These are phyloP conservation scores for Bifiguratus adelaidae DNA, from an alignment of 192 early-diverging fungal species.

Conservation along the genomic window DNA sequence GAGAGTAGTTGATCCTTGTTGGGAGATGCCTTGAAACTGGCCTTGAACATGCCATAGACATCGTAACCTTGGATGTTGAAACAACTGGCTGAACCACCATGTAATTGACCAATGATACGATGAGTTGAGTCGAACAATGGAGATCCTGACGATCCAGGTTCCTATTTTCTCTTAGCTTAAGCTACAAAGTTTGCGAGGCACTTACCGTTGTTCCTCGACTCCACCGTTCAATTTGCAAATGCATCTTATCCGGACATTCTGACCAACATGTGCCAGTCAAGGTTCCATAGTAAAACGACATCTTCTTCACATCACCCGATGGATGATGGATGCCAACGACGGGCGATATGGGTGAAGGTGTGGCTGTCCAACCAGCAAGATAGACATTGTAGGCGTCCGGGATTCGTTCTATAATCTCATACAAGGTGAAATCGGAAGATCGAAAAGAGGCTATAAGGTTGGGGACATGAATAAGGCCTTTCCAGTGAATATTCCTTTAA, in stretches of 20 bases:
- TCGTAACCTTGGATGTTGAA: slow-evolving; percentile 31
- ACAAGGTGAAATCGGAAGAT: slow-evolving; percentile 22
- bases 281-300: slow-evolving; percentile 26
- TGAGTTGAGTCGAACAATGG: slow-evolving; percentile 28
- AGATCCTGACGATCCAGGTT: slow-evolving; percentile 30
- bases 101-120: slow-evolving; percentile 30
- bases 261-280: slow-evolving; percentile 21
- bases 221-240: slow-evolving; percentile 32
- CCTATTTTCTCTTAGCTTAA: slow-evolving; percentile 17
- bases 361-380: slow-evolving; percentile 27
- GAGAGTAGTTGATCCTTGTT: too few relatives aligned
- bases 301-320: slow-evolving; percentile 30
- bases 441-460: slow-evolving; percentile 5
- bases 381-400: slow-evolving; percentile 28
- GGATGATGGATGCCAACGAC: slow-evolving; percentile 33
- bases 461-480: neutral
- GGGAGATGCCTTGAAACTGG: slow-evolving; percentile 13
- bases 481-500: neutral
- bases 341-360: slow-evolving; percentile 4
- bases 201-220: slow-evolving; percentile 7
- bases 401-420: slow-evolving; percentile 28
- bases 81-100: slow-evolving; percentile 29
- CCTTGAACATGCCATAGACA: slow-evolving; percentile 23
- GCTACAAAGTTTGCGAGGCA: neutral
- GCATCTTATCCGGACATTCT: slow-evolving; percentile 21